These are phyloP conservation scores for Schizochytrium sp. DNA, from an alignment of 108 stramenopile genomes.

Conservation along the genomic window DNA sequence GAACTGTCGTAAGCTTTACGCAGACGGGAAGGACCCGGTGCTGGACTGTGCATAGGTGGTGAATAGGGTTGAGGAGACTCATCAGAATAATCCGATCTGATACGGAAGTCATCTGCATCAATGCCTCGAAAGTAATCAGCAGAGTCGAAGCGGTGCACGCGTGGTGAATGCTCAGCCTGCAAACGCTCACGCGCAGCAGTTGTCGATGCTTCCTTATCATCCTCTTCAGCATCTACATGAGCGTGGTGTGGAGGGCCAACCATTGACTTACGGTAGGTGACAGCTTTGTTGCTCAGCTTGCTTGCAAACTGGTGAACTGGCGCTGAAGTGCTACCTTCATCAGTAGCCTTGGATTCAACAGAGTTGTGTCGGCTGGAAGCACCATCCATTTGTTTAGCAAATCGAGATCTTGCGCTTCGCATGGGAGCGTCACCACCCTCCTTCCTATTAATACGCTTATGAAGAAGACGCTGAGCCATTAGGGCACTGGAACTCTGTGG, in stretches of 20 bases:
- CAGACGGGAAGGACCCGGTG: slow-evolving; percentile 8
- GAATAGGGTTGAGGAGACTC: neutral
- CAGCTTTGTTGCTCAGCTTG: neutral
- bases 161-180: neutral
- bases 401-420: neutral
- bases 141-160: slow-evolving; percentile 57
- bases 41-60: slow-evolving; percentile 4
- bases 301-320: neutral
- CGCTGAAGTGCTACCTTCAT: neutral
- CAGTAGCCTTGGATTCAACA: slow-evolving; percentile 8
- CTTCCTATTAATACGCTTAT: neutral
- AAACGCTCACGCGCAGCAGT: neutral
- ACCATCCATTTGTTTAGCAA: neutral
- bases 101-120: neutral
- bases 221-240: neutral
- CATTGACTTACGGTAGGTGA: neutral
- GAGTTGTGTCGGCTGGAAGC: neutral
- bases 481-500: neutral
- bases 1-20: slow-evolving; percentile 1
- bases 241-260: too few relatives aligned
- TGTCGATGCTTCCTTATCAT: neutral
- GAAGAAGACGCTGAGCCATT: slow-evolving; percentile 2
- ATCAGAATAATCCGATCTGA: neutral
- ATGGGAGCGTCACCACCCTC: neutral
- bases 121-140: slow-evolving; percentile 54